A percentile compares a stretch with the other conserved stretches of the same genome.
phyloP scores from a whole-genome alignment of 2,329 filamentous ascomycete genomes.

The Aspergillus sclerotialis region DNA sequence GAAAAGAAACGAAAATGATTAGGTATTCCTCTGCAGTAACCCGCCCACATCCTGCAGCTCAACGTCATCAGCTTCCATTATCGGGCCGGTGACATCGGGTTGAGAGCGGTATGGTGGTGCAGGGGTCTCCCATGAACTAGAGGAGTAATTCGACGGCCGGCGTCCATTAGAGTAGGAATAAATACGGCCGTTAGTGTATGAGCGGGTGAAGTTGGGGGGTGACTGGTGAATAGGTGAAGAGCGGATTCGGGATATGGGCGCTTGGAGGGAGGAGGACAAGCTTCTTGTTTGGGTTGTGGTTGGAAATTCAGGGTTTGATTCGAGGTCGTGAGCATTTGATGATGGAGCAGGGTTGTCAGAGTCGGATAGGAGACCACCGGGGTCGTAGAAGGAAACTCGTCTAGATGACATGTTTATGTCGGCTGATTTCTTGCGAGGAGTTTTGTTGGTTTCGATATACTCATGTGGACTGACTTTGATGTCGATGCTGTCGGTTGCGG shows the following conservation, averaged over 20 bases:
- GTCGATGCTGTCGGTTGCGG: constrained; percentile 24
- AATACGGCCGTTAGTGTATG: no score
- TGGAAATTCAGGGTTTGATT: no score
- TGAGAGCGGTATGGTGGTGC: constrained; percentile 16
- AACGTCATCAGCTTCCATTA: constrained; percentile 17
- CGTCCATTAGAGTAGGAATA: constrained; percentile 3
- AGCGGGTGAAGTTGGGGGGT: no score
- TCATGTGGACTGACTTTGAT: constrained; percentile 27
- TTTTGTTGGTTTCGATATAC: constrained; percentile 24
- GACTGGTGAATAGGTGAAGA: no score
- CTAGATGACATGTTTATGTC: constrained; percentile 42
- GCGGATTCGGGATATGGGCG: no score
- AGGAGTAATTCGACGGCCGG: constrained; percentile 9
- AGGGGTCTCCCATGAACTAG: constrained; percentile 12
- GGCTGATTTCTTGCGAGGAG: constrained; percentile 24
- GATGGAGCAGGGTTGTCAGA: constrained; percentile 13
- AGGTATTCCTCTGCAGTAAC: constrained; percentile 19
- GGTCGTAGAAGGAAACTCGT: constrained; percentile 75
- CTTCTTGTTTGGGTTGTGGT: no score
- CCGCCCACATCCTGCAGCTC: constrained; percentile 40
- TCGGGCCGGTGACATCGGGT: constrained; percentile 8
- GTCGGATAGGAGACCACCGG: constrained; percentile 65
- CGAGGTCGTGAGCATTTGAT: constrained; percentile 2
- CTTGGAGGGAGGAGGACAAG: no score
- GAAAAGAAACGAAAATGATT: no score